Evolutionary conservation across 352 stramenopile species (phyloP), one percentile per base, ranked within the genome.

Genomic region (Globisporangium splendens): DNA sequence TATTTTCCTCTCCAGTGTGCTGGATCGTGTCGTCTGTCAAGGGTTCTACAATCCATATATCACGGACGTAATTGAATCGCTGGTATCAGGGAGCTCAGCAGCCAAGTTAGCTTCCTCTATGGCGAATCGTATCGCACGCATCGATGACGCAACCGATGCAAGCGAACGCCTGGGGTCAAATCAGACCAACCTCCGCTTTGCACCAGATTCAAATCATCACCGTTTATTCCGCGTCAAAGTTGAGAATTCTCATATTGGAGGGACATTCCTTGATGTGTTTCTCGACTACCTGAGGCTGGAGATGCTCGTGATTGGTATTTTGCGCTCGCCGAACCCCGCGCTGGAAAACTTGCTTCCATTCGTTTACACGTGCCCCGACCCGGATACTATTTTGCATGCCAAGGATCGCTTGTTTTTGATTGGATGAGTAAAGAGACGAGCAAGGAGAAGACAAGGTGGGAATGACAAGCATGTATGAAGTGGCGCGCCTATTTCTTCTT

Each of bases 11-110:
- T 77, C 63, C 0, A 86, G 66, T 39, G 61, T 85, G 11, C 54
- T 91, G 14, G 81, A 91, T 61, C 72, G 78, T 18, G 75, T 88
- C 47, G 56, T 88, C 12, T 91, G 79, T 44, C 82, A 91, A 48
- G 72, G 75, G n/a, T 91, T 91, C 48, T 91, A 84, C 63, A 91
- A 91, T 21, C 82, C 82, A 12, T 91, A 89, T 58, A 84, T 89
- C 31, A 84, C 73, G 5, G 78, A 89, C 28, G 59, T 89, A 8
- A 62, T 89, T 18, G 63, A 79, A 49, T 65, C 75, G 3, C 61
- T 91, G 14, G 75, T 75, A 44, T 72, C 67, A 38, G 72, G 73
- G 31, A 79, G 64, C 15, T 8, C 28, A 10, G 46, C 43, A 43
- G 18, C 13, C 7, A 17, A 14, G 24, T 57, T 33, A 46, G 44